Evolutionary conservation across 2,329 filamentous ascomycete genomes (phyloP).

Genomic region (Hymenoscyphus fraxineus): DNA sequence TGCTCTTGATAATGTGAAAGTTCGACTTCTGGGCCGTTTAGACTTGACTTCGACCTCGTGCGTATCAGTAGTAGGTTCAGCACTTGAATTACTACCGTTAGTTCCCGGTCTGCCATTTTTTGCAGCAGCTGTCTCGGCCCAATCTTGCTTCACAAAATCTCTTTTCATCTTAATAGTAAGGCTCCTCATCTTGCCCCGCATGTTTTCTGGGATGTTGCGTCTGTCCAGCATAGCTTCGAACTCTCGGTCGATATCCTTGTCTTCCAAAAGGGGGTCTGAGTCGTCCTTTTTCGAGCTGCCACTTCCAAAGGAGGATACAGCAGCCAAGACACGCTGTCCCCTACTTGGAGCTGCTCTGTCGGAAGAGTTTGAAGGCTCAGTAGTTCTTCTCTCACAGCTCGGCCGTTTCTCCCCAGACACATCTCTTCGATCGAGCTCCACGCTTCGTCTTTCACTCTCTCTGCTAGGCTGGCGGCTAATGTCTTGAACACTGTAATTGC

Average conservation of each 20-base stretch:
- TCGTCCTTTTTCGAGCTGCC: constrained; percentile 45
- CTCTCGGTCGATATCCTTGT: constrained; percentile 53
- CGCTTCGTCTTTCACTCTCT: constrained; percentile 28
- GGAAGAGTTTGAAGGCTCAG: constrained; percentile 24
- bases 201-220: constrained; percentile 88
- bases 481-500: constrained; percentile 35
- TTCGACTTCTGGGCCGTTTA: constrained; percentile 65
- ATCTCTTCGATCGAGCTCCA: constrained; percentile 25
- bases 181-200: constrained; percentile 91
- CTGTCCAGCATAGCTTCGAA: constrained; percentile 70
- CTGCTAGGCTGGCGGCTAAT: constrained; percentile 30
- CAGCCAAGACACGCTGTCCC: constrained; percentile 57
- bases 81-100: constrained; percentile 38
- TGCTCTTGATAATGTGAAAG: constrained; percentile 55
- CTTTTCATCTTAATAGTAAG: constrained; percentile 88
- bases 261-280: constrained; percentile 38
- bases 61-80: constrained; percentile 38
- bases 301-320: constrained; percentile 57
- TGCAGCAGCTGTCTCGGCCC: constrained; percentile 61
- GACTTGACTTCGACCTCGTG: constrained; percentile 41
- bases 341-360: constrained; percentile 41
- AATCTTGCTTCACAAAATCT: constrained; percentile 90
- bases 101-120: constrained; percentile 42
- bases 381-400: constrained; percentile 28
- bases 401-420: constrained; percentile 25